Percentiles rank a stretch among this genome's conserved stretches.
These are phyloP conservation scores for Candida vaughaniae DNA, from an alignment of 805 yeast genomes.

Conservation along the genomic window DNA sequence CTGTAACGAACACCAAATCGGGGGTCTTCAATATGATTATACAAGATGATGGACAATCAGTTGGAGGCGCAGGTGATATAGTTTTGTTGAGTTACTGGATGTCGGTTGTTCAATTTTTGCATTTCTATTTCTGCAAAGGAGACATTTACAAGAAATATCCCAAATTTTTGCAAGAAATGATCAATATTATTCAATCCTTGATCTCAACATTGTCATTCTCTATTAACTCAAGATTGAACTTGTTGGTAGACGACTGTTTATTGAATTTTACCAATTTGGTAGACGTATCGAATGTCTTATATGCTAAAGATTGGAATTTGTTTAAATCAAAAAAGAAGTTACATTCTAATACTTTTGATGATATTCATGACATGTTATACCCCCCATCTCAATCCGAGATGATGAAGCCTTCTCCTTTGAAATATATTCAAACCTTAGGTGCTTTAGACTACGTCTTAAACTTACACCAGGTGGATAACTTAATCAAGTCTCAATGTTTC, in stretches of 20 bases:
- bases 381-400: slow-evolving; percentile 84
- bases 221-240: slow-evolving; percentile 57
- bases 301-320: slow-evolving; percentile 65
- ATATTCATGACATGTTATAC: slow-evolving; percentile 68
- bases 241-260: slow-evolving; percentile 62
- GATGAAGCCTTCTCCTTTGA: slow-evolving; percentile 86
- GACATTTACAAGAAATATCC: slow-evolving; percentile 56
- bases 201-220: slow-evolving; percentile 66
- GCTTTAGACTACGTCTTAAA: slow-evolving; percentile 85
- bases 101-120: slow-evolving; percentile 70
- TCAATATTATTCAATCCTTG: slow-evolving; percentile 56
- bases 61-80: slow-evolving; percentile 55
- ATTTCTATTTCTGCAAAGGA: slow-evolving; percentile 74
- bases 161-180: slow-evolving; percentile 60
- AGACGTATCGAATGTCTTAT: slow-evolving; percentile 72
- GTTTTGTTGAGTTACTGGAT: slow-evolving; percentile 85
- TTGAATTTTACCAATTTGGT: slow-evolving; percentile 80
- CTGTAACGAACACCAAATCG: slow-evolving; percentile 58
- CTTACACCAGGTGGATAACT: slow-evolving; percentile 74
- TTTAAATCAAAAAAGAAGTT: slow-evolving; percentile 44
- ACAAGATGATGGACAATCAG: slow-evolving; percentile 23
- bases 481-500: slow-evolving; percentile 74
- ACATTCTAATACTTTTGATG: slow-evolving; percentile 60
- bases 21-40: slow-evolving; percentile 52
- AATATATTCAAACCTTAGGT: slow-evolving; percentile 80